These are phyloP conservation scores for Macrophomina tecta DNA, from an alignment of 2,329 filamentous ascomycete species.

Conservation along the genomic window DNA sequence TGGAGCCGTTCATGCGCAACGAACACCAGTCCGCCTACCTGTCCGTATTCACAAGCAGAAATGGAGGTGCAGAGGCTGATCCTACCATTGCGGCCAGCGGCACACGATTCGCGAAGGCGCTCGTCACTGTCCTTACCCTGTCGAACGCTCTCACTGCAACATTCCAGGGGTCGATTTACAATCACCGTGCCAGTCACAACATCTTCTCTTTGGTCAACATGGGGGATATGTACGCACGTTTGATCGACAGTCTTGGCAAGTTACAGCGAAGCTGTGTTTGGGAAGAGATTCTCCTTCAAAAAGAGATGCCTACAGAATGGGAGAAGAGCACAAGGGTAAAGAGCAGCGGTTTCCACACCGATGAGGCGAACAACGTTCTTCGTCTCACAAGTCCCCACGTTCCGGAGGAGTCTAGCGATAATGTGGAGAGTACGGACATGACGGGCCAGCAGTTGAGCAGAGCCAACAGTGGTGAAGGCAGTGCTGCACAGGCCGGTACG, in stretches of 20 bases:
- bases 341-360: slow-evolving; percentile 45
- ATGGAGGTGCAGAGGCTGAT: not conserved
- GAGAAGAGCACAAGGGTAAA: slow-evolving; percentile 53
- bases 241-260: slow-evolving; percentile 77
- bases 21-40: slow-evolving; percentile 27
- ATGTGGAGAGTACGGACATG: slow-evolving; percentile 24
- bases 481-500: slow-evolving; percentile 29
- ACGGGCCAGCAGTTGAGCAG: slow-evolving; percentile 27
- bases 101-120: slow-evolving; percentile 78
- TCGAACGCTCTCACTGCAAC: slow-evolving; percentile 76
- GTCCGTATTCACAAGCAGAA: slow-evolving; percentile 21
- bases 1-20: slow-evolving; percentile 54
- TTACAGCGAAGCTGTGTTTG: slow-evolving; percentile 81
- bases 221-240: slow-evolving; percentile 78
- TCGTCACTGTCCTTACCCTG: slow-evolving; percentile 78
- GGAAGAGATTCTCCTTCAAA: slow-evolving; percentile 80
- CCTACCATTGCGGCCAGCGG: slow-evolving; percentile 60
- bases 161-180: slow-evolving; percentile 69
- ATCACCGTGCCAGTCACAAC: slow-evolving; percentile 66
- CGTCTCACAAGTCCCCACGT: slow-evolving; percentile 31
- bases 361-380: slow-evolving; percentile 49
- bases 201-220: slow-evolving; percentile 80
- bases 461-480: slow-evolving; percentile 29
- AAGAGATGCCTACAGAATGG: slow-evolving; percentile 75
- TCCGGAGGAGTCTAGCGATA: not conserved